Evolutionary conservation across 2,329 filamentous ascomycete species (phyloP).

Genomic region (Cadophora sp.): DNA sequence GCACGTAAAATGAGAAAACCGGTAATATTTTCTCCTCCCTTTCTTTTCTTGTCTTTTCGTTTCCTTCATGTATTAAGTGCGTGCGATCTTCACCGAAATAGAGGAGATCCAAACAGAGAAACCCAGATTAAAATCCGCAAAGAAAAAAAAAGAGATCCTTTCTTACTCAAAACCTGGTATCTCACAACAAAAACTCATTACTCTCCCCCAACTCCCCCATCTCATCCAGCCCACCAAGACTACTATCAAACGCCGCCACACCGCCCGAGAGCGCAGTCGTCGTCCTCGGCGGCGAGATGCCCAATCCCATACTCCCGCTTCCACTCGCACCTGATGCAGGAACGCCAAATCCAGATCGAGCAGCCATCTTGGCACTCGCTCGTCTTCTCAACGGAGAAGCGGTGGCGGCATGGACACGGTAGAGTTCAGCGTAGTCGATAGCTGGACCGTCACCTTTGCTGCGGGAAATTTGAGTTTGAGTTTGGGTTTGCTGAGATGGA

Average conservation of each 20-base stretch:
- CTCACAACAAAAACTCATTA: background rate
- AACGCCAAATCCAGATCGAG: slow-evolving; percentile 12
- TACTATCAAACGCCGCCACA: background rate
- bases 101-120: too few species aligned
- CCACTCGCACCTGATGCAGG: background rate
- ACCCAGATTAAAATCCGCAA: too few species aligned
- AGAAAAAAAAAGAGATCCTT: too few species aligned
- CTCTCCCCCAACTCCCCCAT: background rate
- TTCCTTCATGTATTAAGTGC: too few species aligned
- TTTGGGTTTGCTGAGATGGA: slow-evolving; percentile 3
- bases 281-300: slow-evolving; percentile 21
- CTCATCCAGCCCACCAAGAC: background rate
- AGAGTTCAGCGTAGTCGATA: slow-evolving; percentile 33
- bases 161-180: too few species aligned
- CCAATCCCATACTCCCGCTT: slow-evolving; percentile 1
- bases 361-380: slow-evolving; percentile 24
- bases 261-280: slow-evolving; percentile 13
- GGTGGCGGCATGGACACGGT: slow-evolving; percentile 34
- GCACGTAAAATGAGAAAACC: too few species aligned
- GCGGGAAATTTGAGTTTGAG: background rate
- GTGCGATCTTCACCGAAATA: too few species aligned
- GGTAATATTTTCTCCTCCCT: too few species aligned
- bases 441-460: slow-evolving; percentile 21
- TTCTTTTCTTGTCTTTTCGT: too few species aligned
- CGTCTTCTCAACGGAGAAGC: slow-evolving; percentile 33